Conservation (phyloP, 2,329 filamentous ascomycete genomes). For the Ophiostoma tasmaniense region DNA sequence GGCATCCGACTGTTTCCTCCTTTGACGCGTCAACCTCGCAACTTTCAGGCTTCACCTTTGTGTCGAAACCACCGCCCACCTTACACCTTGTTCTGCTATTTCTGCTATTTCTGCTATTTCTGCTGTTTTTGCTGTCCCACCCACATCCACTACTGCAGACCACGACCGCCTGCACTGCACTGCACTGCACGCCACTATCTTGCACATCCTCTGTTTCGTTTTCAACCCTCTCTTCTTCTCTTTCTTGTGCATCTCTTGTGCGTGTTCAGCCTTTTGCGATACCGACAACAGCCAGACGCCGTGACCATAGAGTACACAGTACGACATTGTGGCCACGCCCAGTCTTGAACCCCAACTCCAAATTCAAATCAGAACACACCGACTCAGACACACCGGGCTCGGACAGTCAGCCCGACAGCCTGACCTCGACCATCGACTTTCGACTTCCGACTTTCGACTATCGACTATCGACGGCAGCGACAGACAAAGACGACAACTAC, state of each 20-base stretch:
- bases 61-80: background rate
- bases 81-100: background rate
- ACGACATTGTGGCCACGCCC: background rate
- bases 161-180: background rate
- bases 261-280: background rate
- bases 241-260: background rate
- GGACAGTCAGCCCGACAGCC: background rate
- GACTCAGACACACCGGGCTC: background rate
- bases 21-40: background rate
- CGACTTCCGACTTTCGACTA: background rate
- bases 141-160: conserved; percentile 2
- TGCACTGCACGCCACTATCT: background rate
- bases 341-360: background rate
- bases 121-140: background rate
- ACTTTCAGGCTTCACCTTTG: background rate
- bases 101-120: background rate
- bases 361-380: background rate
- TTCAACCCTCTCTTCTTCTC: background rate
- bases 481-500: background rate
- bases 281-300: background rate
- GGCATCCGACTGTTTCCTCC: background rate
- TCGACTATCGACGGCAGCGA: background rate
- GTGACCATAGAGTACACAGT: background rate
- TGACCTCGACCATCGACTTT: background rate
- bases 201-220: background rate